A percentile compares a stretch with the other conserved stretches of the same genome.
These are phyloP conservation scores for Gentiana macrophylla DNA, from an alignment of 257 asterid genomes.

Conservation along the genomic window DNA sequence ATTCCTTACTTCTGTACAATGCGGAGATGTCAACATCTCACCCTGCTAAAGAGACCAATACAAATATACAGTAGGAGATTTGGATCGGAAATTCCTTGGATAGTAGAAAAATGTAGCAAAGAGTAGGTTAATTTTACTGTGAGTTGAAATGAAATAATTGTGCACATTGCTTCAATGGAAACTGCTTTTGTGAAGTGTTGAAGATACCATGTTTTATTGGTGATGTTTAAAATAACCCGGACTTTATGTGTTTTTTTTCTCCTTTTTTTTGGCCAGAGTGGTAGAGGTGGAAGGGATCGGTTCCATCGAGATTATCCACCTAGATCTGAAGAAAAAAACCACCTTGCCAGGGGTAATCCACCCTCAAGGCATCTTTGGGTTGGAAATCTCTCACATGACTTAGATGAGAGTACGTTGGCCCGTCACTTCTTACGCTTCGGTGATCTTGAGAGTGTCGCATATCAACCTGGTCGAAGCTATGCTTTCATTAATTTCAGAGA, in stretches of 20 bases:
- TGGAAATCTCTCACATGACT: slow-evolving; percentile 59
- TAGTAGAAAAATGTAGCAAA: too few relatives aligned
- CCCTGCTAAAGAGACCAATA: too few relatives aligned
- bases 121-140: too few relatives aligned
- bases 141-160: too few relatives aligned
- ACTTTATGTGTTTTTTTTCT: neutral
- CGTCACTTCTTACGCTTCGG: slow-evolving; percentile 59
- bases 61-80: too few relatives aligned
- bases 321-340: slow-evolving; percentile 55
- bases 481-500: slow-evolving; percentile 64
- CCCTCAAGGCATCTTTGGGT: slow-evolving; percentile 97
- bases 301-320: slow-evolving; percentile 56
- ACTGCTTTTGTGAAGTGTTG: too few relatives aligned
- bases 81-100: too few relatives aligned
- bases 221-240: neutral
- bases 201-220: neutral
- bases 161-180: too few relatives aligned
- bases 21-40: too few relatives aligned
- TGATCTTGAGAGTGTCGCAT: slow-evolving; percentile 73
- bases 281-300: slow-evolving; percentile 69
- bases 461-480: slow-evolving; percentile 90
- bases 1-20: too few relatives aligned
- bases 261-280: slow-evolving; percentile 31
- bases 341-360: slow-evolving; percentile 49
- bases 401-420: slow-evolving; percentile 55